phyloP scores from a whole-genome alignment of 306 rosid species.

The Hippophae tibetana region DNA sequence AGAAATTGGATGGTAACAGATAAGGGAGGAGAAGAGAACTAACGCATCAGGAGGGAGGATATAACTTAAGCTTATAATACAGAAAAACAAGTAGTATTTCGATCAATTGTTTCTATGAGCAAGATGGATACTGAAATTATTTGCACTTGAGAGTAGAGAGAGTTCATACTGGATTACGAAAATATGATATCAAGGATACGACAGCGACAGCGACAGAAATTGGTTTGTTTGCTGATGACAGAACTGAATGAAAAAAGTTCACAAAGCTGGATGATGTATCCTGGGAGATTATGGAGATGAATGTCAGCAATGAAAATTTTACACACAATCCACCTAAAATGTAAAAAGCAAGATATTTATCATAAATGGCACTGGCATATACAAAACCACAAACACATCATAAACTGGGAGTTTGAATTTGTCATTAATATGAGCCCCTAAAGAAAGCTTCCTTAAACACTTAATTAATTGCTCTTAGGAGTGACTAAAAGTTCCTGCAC shows the following conservation, averaged over 20 bases:
- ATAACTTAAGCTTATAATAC: no score
- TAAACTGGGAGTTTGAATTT: background rate
- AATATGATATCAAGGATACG: constrained; percentile 60
- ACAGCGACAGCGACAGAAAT: constrained; percentile 60
- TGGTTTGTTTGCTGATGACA: constrained; percentile 55
- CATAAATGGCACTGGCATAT: background rate
- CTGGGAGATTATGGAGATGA: constrained; percentile 34
- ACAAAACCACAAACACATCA: background rate
- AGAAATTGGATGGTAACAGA: background rate
- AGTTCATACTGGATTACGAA: constrained; percentile 59
- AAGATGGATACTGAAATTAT: background rate
- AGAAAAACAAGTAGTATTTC: background rate
- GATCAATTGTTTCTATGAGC: background rate
- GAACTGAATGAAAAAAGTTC: constrained; percentile 63
- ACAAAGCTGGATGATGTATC: constrained; percentile 51
- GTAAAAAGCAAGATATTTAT: constrained; percentile 8
- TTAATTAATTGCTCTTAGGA: background rate
- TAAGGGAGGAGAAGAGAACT: no score
- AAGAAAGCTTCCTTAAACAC: background rate
- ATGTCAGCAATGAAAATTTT: constrained; percentile 19
- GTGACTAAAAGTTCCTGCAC: background rate
- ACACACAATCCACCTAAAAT: constrained; percentile 9
- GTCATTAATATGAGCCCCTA: background rate
- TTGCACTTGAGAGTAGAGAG: constrained; percentile 15
- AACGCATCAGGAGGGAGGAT: no score